Conservation (phyloP, 305 asterid genomes). For the Solanum hybrid region DNA sequence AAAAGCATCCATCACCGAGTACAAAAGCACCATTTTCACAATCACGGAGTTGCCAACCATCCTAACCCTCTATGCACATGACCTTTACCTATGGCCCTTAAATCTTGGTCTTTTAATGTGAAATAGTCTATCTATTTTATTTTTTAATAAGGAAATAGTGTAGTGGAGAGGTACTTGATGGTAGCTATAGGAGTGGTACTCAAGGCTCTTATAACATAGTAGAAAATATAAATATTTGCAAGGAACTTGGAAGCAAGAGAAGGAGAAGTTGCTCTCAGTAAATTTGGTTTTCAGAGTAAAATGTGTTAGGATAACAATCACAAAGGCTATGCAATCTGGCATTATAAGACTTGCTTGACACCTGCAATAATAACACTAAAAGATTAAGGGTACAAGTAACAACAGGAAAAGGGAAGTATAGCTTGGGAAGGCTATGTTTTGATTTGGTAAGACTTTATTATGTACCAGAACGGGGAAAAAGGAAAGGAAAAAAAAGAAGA, state of each 20-base stretch:
- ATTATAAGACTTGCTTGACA: neutral
- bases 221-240: neutral
- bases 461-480: neutral
- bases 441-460: neutral
- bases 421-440: neutral
- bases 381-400: neutral
- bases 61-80: neutral
- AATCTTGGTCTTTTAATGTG: neutral
- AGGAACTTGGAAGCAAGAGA: neutral
- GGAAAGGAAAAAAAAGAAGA: neutral
- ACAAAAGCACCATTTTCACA: neutral
- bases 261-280: neutral
- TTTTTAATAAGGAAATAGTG: neutral
- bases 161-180: neutral
- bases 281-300: neutral
- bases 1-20: neutral
- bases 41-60: neutral
- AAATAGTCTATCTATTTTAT: neutral
- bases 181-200: neutral
- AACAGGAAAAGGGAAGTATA: neutral
- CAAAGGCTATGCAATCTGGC: neutral
- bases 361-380: neutral
- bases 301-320: neutral
- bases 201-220: neutral
- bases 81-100: neutral